Evolutionary conservation across 108 stramenopile species (phyloP).

Genomic region (Nitzschia sp.): DNA sequence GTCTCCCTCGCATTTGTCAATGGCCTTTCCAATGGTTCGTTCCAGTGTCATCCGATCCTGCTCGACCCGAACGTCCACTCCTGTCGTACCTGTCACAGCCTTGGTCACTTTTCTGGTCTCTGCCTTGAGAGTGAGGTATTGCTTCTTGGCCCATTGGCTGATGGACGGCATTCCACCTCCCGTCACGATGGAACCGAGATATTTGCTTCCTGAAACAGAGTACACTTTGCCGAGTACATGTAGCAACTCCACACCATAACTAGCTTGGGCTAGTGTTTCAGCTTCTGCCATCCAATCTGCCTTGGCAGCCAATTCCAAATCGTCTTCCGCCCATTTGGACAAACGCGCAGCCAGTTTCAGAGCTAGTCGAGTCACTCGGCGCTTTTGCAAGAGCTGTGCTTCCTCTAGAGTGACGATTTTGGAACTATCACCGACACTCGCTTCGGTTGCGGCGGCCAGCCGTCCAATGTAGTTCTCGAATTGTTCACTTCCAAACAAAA

Average conservation of each 20-base stretch:
- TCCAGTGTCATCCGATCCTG: slow-evolving; percentile 21
- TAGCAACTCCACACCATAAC: slow-evolving; percentile 68
- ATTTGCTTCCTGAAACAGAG: slow-evolving; percentile 54
- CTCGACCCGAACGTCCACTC: not conserved
- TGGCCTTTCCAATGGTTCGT: slow-evolving; percentile 47
- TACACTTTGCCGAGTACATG: slow-evolving; percentile 69
- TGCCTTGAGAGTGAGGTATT: slow-evolving; percentile 39
- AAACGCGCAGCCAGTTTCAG: slow-evolving; percentile 48
- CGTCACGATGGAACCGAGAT: slow-evolving; percentile 59
- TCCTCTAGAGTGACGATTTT: slow-evolving; percentile 44
- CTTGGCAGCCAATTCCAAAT: slow-evolving; percentile 36
- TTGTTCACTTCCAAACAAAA: slow-evolving; percentile 78
- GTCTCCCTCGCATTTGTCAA: slow-evolving; percentile 48
- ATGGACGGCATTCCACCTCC: slow-evolving; percentile 75
- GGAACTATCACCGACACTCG: slow-evolving; percentile 44
- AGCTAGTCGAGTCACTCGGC: slow-evolving; percentile 70
- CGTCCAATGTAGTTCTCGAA: slow-evolving; percentile 70
- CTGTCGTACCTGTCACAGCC: not conserved
- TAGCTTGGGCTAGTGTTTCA: slow-evolving; percentile 48
- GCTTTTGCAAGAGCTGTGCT: slow-evolving; percentile 57
- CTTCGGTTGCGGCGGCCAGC: slow-evolving; percentile 66
- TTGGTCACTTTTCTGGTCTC: slow-evolving; percentile 36
- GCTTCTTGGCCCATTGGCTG: slow-evolving; percentile 62
- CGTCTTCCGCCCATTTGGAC: slow-evolving; percentile 41
- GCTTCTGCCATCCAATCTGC: slow-evolving; percentile 60